Percentiles rank a stretch among this genome's conserved stretches.
Evolutionary conservation across 2,329 filamentous ascomycete species (phyloP).

Genomic region (Triangularia setosa): DNA sequence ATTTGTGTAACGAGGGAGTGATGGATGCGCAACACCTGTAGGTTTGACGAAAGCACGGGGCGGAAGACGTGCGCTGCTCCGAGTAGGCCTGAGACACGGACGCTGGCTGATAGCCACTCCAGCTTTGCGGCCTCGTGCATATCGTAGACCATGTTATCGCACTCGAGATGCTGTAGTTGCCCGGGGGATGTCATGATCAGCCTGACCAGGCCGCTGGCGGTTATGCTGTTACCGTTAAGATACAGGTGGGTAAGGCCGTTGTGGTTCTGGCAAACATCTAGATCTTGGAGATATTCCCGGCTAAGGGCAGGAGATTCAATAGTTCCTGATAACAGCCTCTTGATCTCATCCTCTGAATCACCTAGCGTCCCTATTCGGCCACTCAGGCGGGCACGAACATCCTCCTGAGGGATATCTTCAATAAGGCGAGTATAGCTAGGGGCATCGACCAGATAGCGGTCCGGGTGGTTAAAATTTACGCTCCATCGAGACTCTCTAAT

Average conservation of each 20-base stretch:
- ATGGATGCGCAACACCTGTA: conserved; percentile 52
- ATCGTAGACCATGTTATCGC: conserved; percentile 40
- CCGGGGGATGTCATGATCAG: conserved; percentile 43
- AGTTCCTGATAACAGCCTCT: conserved; percentile 29
- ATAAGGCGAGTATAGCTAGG: conserved; percentile 37
- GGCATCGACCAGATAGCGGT: conserved; percentile 46
- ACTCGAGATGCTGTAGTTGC: conserved; percentile 50
- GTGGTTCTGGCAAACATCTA: conserved; percentile 26
- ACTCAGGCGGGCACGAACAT: conserved; percentile 31
- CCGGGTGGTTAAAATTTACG: conserved; percentile 40
- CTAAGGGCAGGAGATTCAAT: conserved; percentile 12
- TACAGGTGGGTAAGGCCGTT: conserved; percentile 51
- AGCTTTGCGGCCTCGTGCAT: conserved; percentile 11
- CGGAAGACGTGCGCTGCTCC: conserved; percentile 47
- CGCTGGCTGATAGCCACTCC: conserved; percentile 30
- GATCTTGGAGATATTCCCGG: conserved; percentile 19
- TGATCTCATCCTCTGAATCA: conserved; percentile 34
- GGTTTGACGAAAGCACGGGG: conserved; percentile 50
- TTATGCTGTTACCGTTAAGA: conserved; percentile 48
- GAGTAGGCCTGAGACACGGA: conserved; percentile 39
- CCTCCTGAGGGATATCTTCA: conserved; percentile 24
- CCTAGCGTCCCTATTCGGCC: conserved; percentile 30
- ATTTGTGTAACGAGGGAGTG: conserved; percentile 58
- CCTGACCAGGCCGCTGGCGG: conserved; percentile 39
- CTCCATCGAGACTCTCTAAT: conserved; percentile 48